Conservation (phyloP, 2,329 filamentous ascomycete genomes). For the Fusarium sp. region DNA sequence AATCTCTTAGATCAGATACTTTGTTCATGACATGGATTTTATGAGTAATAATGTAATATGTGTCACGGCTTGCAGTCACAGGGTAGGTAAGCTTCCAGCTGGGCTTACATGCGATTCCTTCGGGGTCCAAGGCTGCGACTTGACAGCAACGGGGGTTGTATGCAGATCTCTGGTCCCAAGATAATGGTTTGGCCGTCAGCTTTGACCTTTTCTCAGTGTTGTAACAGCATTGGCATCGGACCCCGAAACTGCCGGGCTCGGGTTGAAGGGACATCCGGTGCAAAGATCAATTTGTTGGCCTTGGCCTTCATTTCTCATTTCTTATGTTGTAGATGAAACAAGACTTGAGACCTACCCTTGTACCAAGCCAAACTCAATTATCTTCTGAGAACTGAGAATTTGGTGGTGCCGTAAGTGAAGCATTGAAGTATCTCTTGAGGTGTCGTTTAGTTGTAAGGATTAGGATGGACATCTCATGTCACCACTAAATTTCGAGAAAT, state of each 20-base stretch:
- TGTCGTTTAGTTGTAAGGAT: not conserved
- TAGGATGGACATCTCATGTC: not conserved
- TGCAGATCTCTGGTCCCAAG: not conserved
- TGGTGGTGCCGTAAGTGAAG: not conserved
- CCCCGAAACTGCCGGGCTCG: not conserved
- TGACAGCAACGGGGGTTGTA: not conserved
- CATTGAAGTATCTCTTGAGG: not conserved
- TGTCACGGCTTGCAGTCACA: not conserved
- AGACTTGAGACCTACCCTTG: not conserved
- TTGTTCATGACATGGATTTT: not conserved
- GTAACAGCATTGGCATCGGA: not conserved
- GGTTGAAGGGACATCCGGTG: not conserved
- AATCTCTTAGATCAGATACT: not conserved
- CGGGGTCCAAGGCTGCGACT: not conserved
- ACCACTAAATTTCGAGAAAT: not conserved
- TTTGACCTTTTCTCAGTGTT: not conserved
- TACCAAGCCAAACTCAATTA: not conserved
- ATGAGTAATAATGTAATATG: not conserved
- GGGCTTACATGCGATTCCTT: not conserved
- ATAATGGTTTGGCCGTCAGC: not conserved
- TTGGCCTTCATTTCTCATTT: not conserved
- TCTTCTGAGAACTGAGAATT: not conserved
- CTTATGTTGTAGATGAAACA: not conserved
- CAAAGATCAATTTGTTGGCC: not conserved
- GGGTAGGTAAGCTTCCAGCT: not conserved